Conservation (phyloP, 306 rosid genomes). For the Cucurbita moschata region DNA sequence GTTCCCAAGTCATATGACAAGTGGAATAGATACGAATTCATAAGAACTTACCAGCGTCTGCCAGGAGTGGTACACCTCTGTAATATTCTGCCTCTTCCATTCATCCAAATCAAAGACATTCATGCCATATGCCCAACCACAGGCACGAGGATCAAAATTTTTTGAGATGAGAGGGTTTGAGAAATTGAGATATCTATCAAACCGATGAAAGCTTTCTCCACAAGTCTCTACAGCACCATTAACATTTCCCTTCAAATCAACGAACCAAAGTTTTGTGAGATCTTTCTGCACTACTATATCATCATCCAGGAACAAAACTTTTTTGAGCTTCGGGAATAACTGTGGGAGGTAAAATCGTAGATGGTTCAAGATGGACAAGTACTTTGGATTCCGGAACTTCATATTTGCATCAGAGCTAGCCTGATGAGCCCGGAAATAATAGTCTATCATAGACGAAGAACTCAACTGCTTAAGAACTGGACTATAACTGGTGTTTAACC, state of each 20-base stretch:
- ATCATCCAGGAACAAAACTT: slow-evolving; percentile 86
- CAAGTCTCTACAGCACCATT: slow-evolving; percentile 99
- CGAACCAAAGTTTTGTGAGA: slow-evolving; percentile 70
- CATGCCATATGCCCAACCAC: slow-evolving; percentile 99
- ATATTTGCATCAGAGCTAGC: slow-evolving; percentile 70
- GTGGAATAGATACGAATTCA: background rate
- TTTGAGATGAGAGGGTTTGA: slow-evolving; percentile 83
- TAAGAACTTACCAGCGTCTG: slow-evolving; percentile 66
- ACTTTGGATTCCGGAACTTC: slow-evolving; percentile 89
- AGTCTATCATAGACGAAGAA: slow-evolving; percentile 78
- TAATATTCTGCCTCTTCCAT: slow-evolving; percentile 94
- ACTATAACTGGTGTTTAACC: slow-evolving; percentile 94
- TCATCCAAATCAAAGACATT: slow-evolving; percentile 76
- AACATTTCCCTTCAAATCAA: slow-evolving; percentile 77
- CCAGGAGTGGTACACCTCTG: slow-evolving; percentile 86
- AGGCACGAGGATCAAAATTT: slow-evolving; percentile 80
- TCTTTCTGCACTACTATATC: slow-evolving; percentile 92
- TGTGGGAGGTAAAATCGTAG: slow-evolving; percentile 97
- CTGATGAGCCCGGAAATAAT: slow-evolving; percentile 78
- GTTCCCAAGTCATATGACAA: background rate
- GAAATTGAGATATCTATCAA: slow-evolving; percentile 88
- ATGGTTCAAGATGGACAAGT: slow-evolving; percentile 89
- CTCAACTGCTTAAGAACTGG: slow-evolving; percentile 91
- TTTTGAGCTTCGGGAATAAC: slow-evolving; percentile 80
- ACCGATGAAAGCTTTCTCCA: slow-evolving; percentile 92